Evolutionary conservation across 768 basidiomycete species (phyloP), one percentile per base, ranked within the genome.

Genomic region (Tylopilus felleus): DNA sequence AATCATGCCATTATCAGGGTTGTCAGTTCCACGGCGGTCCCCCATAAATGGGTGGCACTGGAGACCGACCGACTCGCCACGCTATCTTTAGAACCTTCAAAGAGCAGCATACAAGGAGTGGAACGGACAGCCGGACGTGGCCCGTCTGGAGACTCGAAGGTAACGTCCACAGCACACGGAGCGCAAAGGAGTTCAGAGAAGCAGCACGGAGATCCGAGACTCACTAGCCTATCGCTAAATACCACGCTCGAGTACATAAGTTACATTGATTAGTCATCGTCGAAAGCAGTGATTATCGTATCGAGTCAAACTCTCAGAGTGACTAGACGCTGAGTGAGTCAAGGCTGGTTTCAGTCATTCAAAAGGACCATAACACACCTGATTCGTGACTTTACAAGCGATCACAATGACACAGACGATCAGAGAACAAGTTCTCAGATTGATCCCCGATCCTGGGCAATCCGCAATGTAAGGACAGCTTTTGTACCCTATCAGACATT

Each of bases 371-470:
- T 19, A 19, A n/a, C n/a, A 38, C 38, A 13, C 29, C 25, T 17
- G 23, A 27, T 33, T 25, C 25, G 31, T 21, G 38, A 23, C 27
- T 41, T 46, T 3, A 22, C 41, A 43, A 49, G 19, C 40, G 23
- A 49, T 21, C 47, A 50, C 47, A 19, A 83, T 85, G 83, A 59
- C 76, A 5, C 81, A 79, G 65, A 82, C 76, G 60, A 74, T 85
- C 47, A 77, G 83, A 71, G 71, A 80, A 38, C 76, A 77, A 43
- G 69, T 84, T 52, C 57, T 84, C 54, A 75, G 83, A 51, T 66
- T 74, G 16, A 77, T 80, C 27, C 77, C 80, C 21, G 71, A 76
- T 41, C 83, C 84, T 31, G 83, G 83, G 8, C 72, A 75, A 51
- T 66, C 73, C 23, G 68, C 77, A 43, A 78, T 78, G 84, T 84